Evolutionary conservation across 345 rosid species (phyloP).

Genomic region (Streptanthus diversifolius): DNA sequence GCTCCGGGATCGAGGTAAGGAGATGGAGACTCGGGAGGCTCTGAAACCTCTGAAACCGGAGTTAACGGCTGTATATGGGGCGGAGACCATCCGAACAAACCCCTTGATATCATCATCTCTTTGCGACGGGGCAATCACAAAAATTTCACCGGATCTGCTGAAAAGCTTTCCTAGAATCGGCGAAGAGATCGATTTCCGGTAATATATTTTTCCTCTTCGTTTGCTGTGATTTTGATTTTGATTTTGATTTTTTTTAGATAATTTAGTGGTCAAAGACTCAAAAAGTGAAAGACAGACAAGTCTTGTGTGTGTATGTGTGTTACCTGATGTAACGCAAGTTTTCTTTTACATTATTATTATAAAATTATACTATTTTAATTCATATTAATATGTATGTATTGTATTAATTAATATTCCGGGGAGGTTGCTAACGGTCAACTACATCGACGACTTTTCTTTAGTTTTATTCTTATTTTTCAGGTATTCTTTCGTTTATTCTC

Average conservation of each 20-base stretch:
- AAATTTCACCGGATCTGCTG: conserved; percentile 51
- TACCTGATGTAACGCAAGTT: conserved; percentile 23
- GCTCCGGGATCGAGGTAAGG: conserved; percentile 75
- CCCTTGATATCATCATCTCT: conserved; percentile 83
- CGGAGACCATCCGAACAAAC: conserved; percentile 98
- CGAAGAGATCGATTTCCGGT: conserved; percentile 24
- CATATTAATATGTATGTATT: neutral
- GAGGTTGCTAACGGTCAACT: conserved; percentile 27
- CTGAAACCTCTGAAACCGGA: conserved; percentile 98
- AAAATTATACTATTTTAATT: neutral
- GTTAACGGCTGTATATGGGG: conserved; percentile 97
- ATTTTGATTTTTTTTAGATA: neutral
- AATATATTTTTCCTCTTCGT: neutral
- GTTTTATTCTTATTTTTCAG: neutral
- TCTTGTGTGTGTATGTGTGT: conserved; percentile 15
- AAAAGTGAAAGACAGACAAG: conserved; percentile 26
- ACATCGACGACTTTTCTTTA: conserved; percentile 16
- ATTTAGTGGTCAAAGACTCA: conserved; percentile 25
- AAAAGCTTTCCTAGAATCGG: conserved; percentile 18
- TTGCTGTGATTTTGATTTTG: neutral
- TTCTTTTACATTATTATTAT: neutral
- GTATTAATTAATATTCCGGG: neutral
- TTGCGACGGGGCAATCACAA: conserved; percentile 16
- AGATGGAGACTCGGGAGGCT: conserved; percentile 99
- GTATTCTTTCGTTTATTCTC: conserved; percentile 8